phyloP scores from a whole-genome alignment of 805 yeast genomes.

The Candida chauliodis region DNA sequence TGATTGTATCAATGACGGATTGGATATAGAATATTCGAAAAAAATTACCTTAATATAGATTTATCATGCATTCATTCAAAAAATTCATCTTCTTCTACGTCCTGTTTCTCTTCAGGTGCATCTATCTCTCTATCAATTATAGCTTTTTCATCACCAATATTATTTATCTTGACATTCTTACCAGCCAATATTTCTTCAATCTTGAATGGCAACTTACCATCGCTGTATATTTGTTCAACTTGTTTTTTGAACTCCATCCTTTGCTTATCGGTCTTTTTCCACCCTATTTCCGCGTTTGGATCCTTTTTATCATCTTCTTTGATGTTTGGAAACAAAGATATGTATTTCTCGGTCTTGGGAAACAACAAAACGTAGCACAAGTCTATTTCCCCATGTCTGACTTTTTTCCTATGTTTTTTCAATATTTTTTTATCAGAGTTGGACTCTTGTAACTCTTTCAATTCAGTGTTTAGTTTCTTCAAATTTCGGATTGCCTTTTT shows the following conservation, averaged over 20 bases:
- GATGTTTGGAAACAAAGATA: slow-evolving; percentile 64
- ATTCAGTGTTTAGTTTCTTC: slow-evolving; percentile 45
- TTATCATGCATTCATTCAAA: slow-evolving; percentile 26
- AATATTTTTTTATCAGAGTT: slow-evolving; percentile 33
- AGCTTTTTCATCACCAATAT: slow-evolving; percentile 14
- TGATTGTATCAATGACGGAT: slow-evolving; percentile 61
- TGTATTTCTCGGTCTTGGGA: slow-evolving; percentile 77
- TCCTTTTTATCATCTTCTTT: slow-evolving; percentile 22
- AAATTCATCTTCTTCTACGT: slow-evolving; percentile 44
- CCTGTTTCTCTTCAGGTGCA: slow-evolving; percentile 39
- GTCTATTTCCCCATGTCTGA: slow-evolving; percentile 62
- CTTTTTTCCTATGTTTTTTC: slow-evolving; percentile 44
- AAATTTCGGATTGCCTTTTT: slow-evolving; percentile 78
- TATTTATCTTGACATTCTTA: slow-evolving; percentile 25
- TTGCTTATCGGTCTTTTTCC: slow-evolving; percentile 39
- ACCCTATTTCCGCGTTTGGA: slow-evolving; percentile 40
- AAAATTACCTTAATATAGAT: slow-evolving; percentile 10
- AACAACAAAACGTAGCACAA: slow-evolving; percentile 70
- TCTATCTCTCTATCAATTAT: slow-evolving; percentile 30
- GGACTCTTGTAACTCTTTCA: slow-evolving; percentile 33
- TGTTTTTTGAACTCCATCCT: slow-evolving; percentile 45
- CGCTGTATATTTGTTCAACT: slow-evolving; percentile 49
- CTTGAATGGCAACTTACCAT: slow-evolving; percentile 51
- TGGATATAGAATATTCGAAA: slow-evolving; percentile 47
- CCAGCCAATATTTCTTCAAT: slow-evolving; percentile 46